Conservation (phyloP, 148 eudicot genomes). For the Rhododendron williamsianum region DNA sequence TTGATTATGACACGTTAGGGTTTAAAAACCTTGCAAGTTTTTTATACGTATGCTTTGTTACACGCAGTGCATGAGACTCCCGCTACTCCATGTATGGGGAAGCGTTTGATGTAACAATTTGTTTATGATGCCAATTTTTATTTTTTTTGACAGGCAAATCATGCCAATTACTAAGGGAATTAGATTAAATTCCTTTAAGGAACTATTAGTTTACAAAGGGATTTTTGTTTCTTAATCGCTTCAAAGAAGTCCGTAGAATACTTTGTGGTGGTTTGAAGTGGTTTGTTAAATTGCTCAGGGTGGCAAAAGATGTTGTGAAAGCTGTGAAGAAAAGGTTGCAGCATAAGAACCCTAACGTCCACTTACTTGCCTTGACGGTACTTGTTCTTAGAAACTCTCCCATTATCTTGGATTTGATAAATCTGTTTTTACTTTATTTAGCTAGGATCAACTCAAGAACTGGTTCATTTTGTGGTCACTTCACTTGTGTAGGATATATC, state of each 20-base stretch:
- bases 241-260: background rate
- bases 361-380: slow-evolving; percentile 93
- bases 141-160: background rate
- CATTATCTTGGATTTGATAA: background rate
- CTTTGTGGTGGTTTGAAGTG: slow-evolving; percentile 1
- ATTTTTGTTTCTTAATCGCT: background rate
- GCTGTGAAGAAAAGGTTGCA: slow-evolving; percentile 84
- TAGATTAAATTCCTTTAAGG: background rate
- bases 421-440: background rate
- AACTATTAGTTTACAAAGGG: background rate
- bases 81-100: background rate
- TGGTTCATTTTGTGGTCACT: background rate
- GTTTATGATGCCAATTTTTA: background rate
- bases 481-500: background rate
- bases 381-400: background rate
- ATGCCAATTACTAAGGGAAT: background rate
- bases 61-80: background rate
- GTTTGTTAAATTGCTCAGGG: slow-evolving; percentile 37
- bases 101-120: background rate
- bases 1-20: background rate
- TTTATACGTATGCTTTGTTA: background rate
- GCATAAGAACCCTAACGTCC: slow-evolving; percentile 85
- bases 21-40: background rate
- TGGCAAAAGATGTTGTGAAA: slow-evolving; percentile 80
- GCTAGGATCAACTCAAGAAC: background rate